phyloP scores from a whole-genome alignment of 192 early-diverging fungal species.

The Mortierella alpina region DNA sequence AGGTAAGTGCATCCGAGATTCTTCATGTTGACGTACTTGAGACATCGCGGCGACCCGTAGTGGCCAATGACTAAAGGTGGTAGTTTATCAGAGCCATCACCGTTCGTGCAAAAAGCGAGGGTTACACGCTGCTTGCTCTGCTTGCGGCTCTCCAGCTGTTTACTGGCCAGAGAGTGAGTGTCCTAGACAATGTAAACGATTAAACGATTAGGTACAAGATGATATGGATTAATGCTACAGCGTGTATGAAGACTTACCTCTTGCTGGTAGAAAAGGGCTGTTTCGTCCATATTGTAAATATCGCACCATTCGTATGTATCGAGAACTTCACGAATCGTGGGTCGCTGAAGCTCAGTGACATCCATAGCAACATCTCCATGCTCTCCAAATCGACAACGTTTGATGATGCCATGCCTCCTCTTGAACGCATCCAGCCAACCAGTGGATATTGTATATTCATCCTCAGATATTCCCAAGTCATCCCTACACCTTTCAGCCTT shows the following conservation, averaged over 20 bases:
- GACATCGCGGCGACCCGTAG: not conserved
- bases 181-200: not conserved
- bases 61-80: not conserved
- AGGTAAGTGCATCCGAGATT: not conserved
- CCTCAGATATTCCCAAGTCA: too few relatives aligned
- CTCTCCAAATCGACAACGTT: too few relatives aligned
- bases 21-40: not conserved
- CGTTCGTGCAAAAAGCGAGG: constrained; percentile 2
- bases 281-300: too few relatives aligned
- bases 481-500: too few relatives aligned
- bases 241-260: not conserved
- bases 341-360: too few relatives aligned
- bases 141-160: not conserved
- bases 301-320: too few relatives aligned
- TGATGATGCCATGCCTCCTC: too few relatives aligned
- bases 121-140: constrained; percentile 1
- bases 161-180: not conserved
- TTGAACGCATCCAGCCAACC: too few relatives aligned
- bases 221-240: not conserved
- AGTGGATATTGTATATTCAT: too few relatives aligned
- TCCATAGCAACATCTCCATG: too few relatives aligned
- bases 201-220: not conserved
- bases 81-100: constrained; percentile 8
- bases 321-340: too few relatives aligned
- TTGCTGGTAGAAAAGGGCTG: not conserved